Evolutionary conservation across 768 basidiomycete species (phyloP).

Genomic region (Gymnopilus dilepis): DNA sequence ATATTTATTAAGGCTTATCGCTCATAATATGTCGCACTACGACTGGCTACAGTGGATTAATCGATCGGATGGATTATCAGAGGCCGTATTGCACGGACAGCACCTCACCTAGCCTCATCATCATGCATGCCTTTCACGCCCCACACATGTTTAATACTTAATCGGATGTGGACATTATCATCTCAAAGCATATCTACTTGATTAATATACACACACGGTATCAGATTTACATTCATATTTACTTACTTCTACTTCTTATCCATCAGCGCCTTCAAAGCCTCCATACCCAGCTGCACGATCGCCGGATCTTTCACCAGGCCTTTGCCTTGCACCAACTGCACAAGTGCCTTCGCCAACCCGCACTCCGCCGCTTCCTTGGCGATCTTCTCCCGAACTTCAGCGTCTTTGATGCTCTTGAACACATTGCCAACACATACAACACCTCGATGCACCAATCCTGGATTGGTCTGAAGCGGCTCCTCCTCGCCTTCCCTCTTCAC

Average conservation of each 20-base stretch:
- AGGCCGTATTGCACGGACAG: neutral
- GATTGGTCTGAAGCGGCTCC: conserved; percentile 45
- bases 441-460: conserved; percentile 78
- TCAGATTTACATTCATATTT: too few relatives aligned
- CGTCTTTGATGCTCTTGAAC: conserved; percentile 48
- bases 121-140: too few relatives aligned
- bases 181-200: neutral
- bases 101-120: too few relatives aligned
- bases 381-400: conserved; percentile 45
- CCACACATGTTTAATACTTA: neutral
- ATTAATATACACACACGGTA: too few relatives aligned
- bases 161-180: neutral
- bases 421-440: conserved; percentile 78
- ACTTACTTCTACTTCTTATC: neutral
- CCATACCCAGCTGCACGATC: conserved; percentile 25
- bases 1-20: too few relatives aligned
- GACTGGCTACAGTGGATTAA: too few relatives aligned
- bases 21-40: too few relatives aligned
- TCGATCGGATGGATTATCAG: neutral
- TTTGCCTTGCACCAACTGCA: conserved; percentile 23
- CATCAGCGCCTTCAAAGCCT: conserved; percentile 22
- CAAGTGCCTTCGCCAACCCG: conserved; percentile 60
- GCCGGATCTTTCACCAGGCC: conserved; percentile 23
- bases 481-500: conserved; percentile 32
- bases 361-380: conserved; percentile 54